Base-by-base conservation (phyloP, 2,329 filamentous ascomycete genomes). In the Fusarium ambrosium region DNA sequence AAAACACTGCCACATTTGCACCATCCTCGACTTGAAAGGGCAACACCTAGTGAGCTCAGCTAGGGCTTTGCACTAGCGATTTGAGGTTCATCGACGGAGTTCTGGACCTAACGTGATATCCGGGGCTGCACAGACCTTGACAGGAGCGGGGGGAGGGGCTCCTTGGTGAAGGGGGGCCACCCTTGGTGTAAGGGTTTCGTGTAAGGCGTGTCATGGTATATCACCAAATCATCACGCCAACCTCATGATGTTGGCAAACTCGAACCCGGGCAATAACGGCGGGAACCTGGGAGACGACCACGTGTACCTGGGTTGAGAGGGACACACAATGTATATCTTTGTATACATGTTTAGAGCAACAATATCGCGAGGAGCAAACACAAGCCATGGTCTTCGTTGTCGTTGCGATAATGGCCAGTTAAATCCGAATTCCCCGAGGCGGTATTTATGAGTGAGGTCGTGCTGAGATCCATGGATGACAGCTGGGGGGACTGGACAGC, bases 371-470 rank as follows among this genome's bases (percentile, higher is more conserved):
- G 27, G 6, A 32, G 5, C 48, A 53, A 53, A 53, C 24, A 29
- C 48, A 53, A 14, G 48, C 27, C 48, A 27, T 53, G 27, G 24
- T 24, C 14, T 18, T 51, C 16, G 45, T 29, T 18, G 41, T 13
- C 13, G 24, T 51, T 51, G 66, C 48, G 51, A 62, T 56, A 63
- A 61, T 61, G 43, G 37, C 59, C 14, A 58, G 39, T 45, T 22
- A 67, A 73, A 53, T 59, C 62, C 70, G 66, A 72, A 45, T 32
- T 62, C 27, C 41, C 60, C 39, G 61, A 36, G n/a, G n/a, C 51
- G 48, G 34, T 34, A 51, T 67, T 70, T 62, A 68, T 71, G 32
- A 53, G 32, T 59, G 41, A 34, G 11, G 20, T 63, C 32, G 29
- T 34, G 39, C 45, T 53, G 22, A 36, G 20, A 45, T 45, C 20